phyloP scores from a whole-genome alignment of 208 protist species.

The Wallacemonas sp. region DNA sequence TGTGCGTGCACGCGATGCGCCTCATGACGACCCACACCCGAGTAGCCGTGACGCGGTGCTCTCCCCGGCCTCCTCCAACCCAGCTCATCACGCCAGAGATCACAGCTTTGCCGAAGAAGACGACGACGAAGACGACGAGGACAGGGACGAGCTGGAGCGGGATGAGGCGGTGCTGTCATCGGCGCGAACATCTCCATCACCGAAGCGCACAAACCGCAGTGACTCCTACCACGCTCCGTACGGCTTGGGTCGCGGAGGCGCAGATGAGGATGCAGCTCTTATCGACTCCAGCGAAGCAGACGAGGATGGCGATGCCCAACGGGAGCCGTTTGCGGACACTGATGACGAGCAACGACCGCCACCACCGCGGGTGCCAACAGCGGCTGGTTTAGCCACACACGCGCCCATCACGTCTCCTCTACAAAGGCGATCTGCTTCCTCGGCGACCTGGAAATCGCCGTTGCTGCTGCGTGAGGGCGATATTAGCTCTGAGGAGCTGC shows the following conservation, averaged over 20 bases:
- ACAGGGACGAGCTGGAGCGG: background rate
- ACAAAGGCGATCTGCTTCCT: too few species aligned
- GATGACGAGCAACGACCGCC: background rate
- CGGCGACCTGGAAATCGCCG: too few species aligned
- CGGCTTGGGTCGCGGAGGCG: background rate
- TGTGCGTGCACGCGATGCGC: too few species aligned
- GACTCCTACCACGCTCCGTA: slow-evolving; percentile 4
- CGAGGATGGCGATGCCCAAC: background rate
- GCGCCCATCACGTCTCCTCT: too few species aligned
- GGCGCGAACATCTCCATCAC: too few species aligned
- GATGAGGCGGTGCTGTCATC: background rate
- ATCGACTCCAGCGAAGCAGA: background rate
- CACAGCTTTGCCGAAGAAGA: background rate
- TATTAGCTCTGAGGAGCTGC: too few species aligned
- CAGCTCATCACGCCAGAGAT: background rate
- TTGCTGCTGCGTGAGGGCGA: too few species aligned
- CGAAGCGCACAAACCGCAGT: too few species aligned
- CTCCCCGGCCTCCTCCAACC: background rate
- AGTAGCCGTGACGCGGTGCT: too few species aligned
- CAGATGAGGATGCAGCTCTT: background rate
- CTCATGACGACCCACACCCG: too few species aligned
- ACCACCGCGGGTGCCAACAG: slow-evolving; percentile 2
- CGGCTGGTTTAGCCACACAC: too few species aligned
- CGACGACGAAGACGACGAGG: background rate
- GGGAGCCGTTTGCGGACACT: background rate